Evolutionary conservation across 495 filamentous ascomycete genomes (phyloP).

Genomic region (Clohesyomyces aquaticus): DNA sequence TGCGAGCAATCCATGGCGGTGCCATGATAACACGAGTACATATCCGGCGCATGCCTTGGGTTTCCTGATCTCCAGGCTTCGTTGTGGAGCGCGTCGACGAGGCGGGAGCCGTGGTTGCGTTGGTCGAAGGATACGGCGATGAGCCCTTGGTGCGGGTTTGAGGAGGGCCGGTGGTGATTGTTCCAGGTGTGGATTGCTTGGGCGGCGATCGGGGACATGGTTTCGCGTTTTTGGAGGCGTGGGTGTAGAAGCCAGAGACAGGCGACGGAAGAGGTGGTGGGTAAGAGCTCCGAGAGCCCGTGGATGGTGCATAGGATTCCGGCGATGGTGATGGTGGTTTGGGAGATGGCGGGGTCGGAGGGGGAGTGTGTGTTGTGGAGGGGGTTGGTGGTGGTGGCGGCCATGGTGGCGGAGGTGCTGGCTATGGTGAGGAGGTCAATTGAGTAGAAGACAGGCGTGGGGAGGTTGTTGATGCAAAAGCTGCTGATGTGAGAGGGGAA

Average conservation of each 20-base stretch:
- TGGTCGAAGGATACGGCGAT: constrained; percentile 86
- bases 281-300: constrained; percentile 72
- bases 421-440: not conserved
- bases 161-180: constrained; percentile 37
- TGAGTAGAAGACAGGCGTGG: not conserved
- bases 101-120: constrained; percentile 81
- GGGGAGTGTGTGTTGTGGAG: constrained; percentile 39
- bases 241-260: constrained; percentile 89
- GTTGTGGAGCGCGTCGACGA: constrained; percentile 64
- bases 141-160: constrained; percentile 54
- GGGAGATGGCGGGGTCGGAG: constrained; percentile 51
- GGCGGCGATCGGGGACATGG: constrained; percentile 66
- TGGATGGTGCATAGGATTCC: constrained; percentile 78
- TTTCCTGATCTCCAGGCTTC: constrained; percentile 81
- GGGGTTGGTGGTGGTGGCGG: constrained; percentile 35
- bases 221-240: constrained; percentile 66
- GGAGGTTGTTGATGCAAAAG: not conserved
- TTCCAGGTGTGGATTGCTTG: constrained; percentile 65
- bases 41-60: constrained; percentile 79
- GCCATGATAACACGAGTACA: constrained; percentile 75
- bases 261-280: constrained; percentile 57
- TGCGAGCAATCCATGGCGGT: constrained; percentile 74
- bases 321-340: constrained; percentile 66
- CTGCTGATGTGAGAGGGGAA: too few species aligned
- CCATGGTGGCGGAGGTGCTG: constrained; percentile 18